Evolutionary conservation across 768 basidiomycete species (phyloP).

Genomic region (Tylopilus subfusipes): DNA sequence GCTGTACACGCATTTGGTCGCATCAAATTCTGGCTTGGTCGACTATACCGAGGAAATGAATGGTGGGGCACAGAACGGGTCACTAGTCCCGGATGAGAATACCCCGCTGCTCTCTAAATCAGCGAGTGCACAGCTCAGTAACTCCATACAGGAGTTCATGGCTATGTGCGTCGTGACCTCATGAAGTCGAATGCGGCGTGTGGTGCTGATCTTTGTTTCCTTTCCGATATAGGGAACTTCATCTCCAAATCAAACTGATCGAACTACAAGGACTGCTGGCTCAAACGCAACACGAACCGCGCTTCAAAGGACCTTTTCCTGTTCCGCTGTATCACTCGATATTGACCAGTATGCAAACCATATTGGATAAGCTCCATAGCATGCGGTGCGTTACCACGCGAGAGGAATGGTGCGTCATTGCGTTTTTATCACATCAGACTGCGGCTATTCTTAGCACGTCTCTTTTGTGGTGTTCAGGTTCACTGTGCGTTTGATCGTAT

Average conservation of each 20-base stretch:
- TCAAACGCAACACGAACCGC: slow-evolving; percentile 90
- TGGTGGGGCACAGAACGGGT: slow-evolving; percentile 1
- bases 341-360: slow-evolving; percentile 77
- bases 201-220: slow-evolving; percentile 4
- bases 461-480: slow-evolving; percentile 45
- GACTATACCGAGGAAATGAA: slow-evolving; percentile 35
- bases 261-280: slow-evolving; percentile 80
- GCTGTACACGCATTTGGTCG: slow-evolving; percentile 90
- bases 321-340: slow-evolving; percentile 79
- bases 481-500: slow-evolving; percentile 47
- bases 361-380: slow-evolving; percentile 86
- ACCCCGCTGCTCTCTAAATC: slow-evolving; percentile 34
- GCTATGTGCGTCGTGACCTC: slow-evolving; percentile 61
- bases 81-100: slow-evolving; percentile 25
- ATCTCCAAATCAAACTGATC: slow-evolving; percentile 88
- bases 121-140: slow-evolving; percentile 44
- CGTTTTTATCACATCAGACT: background rate
- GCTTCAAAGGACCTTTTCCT: slow-evolving; percentile 95
- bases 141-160: slow-evolving; percentile 84
- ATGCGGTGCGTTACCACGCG: slow-evolving; percentile 97
- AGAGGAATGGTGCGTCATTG: slow-evolving; percentile 75
- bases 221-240: slow-evolving; percentile 70
- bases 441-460: slow-evolving; percentile 6
- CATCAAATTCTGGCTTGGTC: slow-evolving; percentile 74
- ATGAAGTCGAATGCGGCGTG: background rate